Evolutionary conservation across 2,329 filamentous ascomycete genomes (phyloP).

Genomic region (Nothophaeocryptopus gaeumannii): DNA sequence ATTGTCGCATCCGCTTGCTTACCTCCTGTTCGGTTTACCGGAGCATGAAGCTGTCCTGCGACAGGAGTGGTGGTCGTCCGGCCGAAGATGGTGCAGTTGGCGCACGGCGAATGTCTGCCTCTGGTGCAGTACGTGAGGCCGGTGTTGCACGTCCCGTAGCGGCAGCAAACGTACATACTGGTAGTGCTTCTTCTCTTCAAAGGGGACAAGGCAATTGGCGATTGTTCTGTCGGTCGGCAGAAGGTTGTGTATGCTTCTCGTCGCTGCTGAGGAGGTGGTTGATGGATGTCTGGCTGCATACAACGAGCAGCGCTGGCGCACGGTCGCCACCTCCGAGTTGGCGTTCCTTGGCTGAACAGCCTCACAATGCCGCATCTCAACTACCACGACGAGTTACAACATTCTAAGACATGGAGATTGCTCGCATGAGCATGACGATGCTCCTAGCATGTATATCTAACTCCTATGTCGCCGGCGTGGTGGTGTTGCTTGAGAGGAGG

Average conservation of each 20-base stretch:
- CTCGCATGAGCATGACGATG: constrained; percentile 5
- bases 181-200: neutral
- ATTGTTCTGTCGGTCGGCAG: no score
- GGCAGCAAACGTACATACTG: constrained; percentile 8
- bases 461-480: constrained; percentile 7
- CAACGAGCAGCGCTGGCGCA: no score
- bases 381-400: constrained; percentile 3
- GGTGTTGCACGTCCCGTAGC: constrained; percentile 7
- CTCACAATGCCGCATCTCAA: constrained; percentile 1
- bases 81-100: constrained; percentile 6
- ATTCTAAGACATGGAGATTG: constrained; percentile 12
- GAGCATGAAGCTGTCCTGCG: no score
- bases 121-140: constrained; percentile 1
- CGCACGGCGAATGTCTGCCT: constrained; percentile 2
- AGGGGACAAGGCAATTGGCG: no score
- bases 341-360: neutral
- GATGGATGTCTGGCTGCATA: no score
- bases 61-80: neutral
- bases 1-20: no score
- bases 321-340: no score
- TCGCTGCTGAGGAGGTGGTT: no score
- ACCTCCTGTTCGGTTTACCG: no score
- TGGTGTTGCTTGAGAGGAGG: constrained; percentile 9
- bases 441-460: constrained; percentile 5
- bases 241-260: no score